Conservation (phyloP, 352 stramenopile genomes). For the Globisporangium middletonii region DNA sequence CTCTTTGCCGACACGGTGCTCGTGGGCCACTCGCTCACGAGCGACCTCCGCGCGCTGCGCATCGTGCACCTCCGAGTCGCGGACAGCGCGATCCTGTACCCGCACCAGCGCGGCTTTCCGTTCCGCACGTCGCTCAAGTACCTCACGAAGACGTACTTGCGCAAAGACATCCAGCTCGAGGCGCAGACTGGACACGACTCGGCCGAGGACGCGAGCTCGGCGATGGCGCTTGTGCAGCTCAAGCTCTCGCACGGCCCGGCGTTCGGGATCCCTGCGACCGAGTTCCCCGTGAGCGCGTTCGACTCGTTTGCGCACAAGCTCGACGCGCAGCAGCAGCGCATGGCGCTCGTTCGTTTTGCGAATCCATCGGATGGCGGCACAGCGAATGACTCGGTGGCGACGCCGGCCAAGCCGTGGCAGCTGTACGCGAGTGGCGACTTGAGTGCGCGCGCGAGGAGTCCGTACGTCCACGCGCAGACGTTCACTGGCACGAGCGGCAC, state of each 20-base stretch:
- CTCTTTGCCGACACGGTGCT: slow-evolving; percentile 74
- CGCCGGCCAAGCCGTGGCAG: slow-evolving; percentile 64
- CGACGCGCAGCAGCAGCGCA: slow-evolving; percentile 31
- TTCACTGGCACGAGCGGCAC: slow-evolving; percentile 2
- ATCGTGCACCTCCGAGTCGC: slow-evolving; percentile 65
- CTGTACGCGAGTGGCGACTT: slow-evolving; percentile 61
- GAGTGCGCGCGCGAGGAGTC: slow-evolving; percentile 36
- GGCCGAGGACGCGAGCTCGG: slow-evolving; percentile 71
- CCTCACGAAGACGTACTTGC: slow-evolving; percentile 77
- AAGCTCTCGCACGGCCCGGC: slow-evolving; percentile 63
- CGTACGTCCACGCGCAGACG: slow-evolving; percentile 40
- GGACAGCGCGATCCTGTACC: slow-evolving; percentile 81
- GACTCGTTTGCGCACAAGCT: slow-evolving; percentile 68
- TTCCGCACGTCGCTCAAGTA: slow-evolving; percentile 82
- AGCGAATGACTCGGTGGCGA: slow-evolving; percentile 9
- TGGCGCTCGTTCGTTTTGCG: slow-evolving; percentile 40
- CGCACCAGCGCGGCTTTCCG: slow-evolving; percentile 76
- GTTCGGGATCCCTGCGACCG: slow-evolving; percentile 59
- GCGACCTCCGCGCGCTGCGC: slow-evolving; percentile 71
- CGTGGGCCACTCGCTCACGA: slow-evolving; percentile 84
- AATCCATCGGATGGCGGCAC: not conserved
- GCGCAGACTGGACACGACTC: slow-evolving; percentile 68
- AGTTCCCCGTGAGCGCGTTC: slow-evolving; percentile 35
- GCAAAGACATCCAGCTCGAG: slow-evolving; percentile 71
- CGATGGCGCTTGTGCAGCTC: slow-evolving; percentile 69